Evolutionary conservation across 768 basidiomycete genomes (phyloP).

Genomic region (Russula abietina): DNA sequence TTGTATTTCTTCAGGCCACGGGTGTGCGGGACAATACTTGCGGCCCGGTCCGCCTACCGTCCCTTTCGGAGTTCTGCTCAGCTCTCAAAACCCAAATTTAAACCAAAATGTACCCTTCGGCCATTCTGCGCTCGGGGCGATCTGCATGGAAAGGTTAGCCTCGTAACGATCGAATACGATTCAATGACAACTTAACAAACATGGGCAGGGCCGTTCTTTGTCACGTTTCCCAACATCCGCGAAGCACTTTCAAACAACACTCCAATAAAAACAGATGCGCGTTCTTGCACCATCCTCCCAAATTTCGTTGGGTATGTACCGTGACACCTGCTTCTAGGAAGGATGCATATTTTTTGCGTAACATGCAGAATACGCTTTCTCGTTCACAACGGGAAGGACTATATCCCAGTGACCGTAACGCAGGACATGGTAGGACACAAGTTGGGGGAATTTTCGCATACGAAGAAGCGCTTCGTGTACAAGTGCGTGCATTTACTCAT

Average conservation of each 20-base stretch:
- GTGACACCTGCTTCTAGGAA: background rate
- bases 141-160: slow-evolving; percentile 79
- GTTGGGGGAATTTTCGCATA: slow-evolving; percentile 89
- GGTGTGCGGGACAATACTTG: background rate
- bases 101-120: slow-evolving; percentile 68
- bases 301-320: slow-evolving; percentile 85
- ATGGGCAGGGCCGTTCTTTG: slow-evolving; percentile 83
- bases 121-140: slow-evolving; percentile 54
- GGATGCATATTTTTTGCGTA: background rate
- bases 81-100: no score
- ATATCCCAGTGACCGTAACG: slow-evolving; percentile 76
- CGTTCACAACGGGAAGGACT: slow-evolving; percentile 93
- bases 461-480: slow-evolving; percentile 80
- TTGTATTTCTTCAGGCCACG: slow-evolving; percentile 14
- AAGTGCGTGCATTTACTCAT: slow-evolving; percentile 49
- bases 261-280: slow-evolving; percentile 83
- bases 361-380: slow-evolving; percentile 70
- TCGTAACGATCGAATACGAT: background rate
- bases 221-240: slow-evolving; percentile 82
- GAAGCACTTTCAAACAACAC: slow-evolving; percentile 74
- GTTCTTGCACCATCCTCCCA: slow-evolving; percentile 89
- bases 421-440: slow-evolving; percentile 99
- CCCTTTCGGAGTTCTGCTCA: no score
- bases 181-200: background rate
- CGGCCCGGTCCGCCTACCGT: slow-evolving; percentile 7